phyloP scores from a whole-genome alignment of 2,329 filamentous ascomycete genomes.

The Penicillium sp. region DNA sequence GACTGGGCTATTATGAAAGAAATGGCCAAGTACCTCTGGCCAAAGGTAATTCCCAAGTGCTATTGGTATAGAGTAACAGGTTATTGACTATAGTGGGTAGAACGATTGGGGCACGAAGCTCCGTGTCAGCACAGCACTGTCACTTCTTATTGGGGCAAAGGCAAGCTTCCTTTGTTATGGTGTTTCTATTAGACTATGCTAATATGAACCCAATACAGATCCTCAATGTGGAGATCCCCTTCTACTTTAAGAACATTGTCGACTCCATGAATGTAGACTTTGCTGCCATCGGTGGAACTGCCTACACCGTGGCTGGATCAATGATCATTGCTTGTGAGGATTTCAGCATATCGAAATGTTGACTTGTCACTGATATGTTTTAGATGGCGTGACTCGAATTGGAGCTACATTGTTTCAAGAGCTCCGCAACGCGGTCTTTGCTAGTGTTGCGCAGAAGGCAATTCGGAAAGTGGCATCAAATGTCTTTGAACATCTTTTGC shows the following conservation, averaged over 20 bases:
- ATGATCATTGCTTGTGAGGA: constrained; percentile 78
- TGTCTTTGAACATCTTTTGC: constrained; percentile 82
- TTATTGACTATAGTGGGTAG: constrained; percentile 23
- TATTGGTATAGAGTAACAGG: constrained; percentile 15
- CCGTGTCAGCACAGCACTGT: constrained; percentile 75
- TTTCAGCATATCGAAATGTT: not conserved
- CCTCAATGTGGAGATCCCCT: constrained; percentile 93
- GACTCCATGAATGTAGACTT: constrained; percentile 97
- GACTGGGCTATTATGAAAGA: constrained; percentile 99
- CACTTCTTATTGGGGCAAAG: constrained; percentile 78
- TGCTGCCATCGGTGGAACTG: constrained; percentile 74
- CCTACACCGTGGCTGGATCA: constrained; percentile 76
- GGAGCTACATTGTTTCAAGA: constrained; percentile 87
- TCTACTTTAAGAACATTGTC: constrained; percentile 97
- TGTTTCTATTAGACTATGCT: constrained; percentile 4
- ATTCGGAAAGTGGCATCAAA: constrained; percentile 84
- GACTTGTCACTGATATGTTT: not conserved
- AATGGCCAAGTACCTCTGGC: constrained; percentile 94
- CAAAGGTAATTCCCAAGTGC: constrained; percentile 48
- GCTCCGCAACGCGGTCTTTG: constrained; percentile 89
- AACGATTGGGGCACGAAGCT: constrained; percentile 72
- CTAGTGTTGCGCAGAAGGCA: constrained; percentile 91
- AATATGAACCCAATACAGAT: constrained; percentile 40
- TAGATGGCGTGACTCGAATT: constrained; percentile 75
- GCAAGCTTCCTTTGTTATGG: constrained; percentile 31